Evolutionary conservation across 768 basidiomycete genomes (phyloP).

Genomic region (Kwoniella sp.): DNA sequence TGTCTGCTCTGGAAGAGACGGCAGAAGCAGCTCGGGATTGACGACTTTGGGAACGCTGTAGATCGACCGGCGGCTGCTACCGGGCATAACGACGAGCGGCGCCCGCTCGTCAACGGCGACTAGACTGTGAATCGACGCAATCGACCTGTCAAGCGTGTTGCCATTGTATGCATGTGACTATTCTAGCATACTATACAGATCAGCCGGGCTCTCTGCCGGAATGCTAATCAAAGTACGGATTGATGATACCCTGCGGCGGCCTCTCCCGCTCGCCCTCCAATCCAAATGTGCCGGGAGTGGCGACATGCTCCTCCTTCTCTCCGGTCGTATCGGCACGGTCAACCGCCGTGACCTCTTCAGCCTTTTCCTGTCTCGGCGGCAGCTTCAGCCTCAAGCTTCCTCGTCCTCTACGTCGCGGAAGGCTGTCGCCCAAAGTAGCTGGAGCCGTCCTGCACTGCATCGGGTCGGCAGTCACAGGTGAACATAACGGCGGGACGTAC

Average conservation of each 20-base stretch:
- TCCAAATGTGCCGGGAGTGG: slow-evolving; percentile 34
- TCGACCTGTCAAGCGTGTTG: not conserved
- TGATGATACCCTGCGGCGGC: slow-evolving; percentile 7
- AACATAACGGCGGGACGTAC: slow-evolving; percentile 10
- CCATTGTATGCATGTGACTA: slow-evolving; percentile 20
- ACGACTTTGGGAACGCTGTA: slow-evolving; percentile 78
- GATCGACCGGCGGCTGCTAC: not conserved
- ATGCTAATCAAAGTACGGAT: slow-evolving; percentile 39
- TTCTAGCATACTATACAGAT: too few relatives aligned
- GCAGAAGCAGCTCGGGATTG: slow-evolving; percentile 68
- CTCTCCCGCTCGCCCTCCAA: slow-evolving; percentile 21
- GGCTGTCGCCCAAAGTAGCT: not conserved
- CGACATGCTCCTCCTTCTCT: slow-evolving; percentile 18
- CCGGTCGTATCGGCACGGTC: not conserved
- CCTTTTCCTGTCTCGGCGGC: not conserved
- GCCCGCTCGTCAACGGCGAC: slow-evolving; percentile 10
- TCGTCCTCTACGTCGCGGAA: slow-evolving; percentile 8
- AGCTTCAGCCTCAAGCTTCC: slow-evolving; percentile 15
- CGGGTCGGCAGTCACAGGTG: not conserved
- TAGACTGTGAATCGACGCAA: not conserved
- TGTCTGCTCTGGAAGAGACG: slow-evolving; percentile 80
- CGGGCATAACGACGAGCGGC: slow-evolving; percentile 1
- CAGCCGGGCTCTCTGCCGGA: too few relatives aligned
- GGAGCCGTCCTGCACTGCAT: too few relatives aligned
- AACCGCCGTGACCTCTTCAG: not conserved